Evolutionary conservation across 371 early-diverging fungal species (phyloP).

Genomic region (Mucor piriformis): DNA sequence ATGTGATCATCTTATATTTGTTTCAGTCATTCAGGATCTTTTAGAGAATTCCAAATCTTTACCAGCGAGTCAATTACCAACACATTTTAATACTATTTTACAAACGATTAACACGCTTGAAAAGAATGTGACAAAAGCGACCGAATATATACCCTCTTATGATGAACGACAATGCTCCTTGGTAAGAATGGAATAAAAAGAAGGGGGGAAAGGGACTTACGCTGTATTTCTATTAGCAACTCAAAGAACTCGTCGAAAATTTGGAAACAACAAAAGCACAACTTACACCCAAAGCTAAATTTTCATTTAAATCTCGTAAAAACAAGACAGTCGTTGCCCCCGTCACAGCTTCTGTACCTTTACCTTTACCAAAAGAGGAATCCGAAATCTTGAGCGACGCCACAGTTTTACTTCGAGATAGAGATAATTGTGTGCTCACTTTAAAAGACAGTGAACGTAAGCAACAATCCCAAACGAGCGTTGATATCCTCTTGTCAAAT

Average conservation of each 20-base stretch:
- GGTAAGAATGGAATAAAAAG: slow-evolving; percentile 23
- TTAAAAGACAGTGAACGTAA: background rate
- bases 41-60: slow-evolving; percentile 25
- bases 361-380: background rate
- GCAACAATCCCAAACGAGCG: background rate
- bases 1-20: background rate
- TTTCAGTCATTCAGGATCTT: slow-evolving; percentile 42
- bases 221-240: slow-evolving; percentile 38
- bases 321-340: slow-evolving; percentile 18
- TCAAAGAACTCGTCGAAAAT: slow-evolving; percentile 46
- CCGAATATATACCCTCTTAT: slow-evolving; percentile 56
- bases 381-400: slow-evolving; percentile 21
- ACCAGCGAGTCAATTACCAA: slow-evolving; percentile 30
- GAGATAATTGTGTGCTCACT: background rate
- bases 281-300: slow-evolving; percentile 62
- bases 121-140: slow-evolving; percentile 57
- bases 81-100: slow-evolving; percentile 39
- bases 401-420: slow-evolving; percentile 30
- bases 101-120: slow-evolving; percentile 55
- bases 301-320: slow-evolving; percentile 64
- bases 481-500: slow-evolving; percentile 60
- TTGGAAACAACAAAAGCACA: slow-evolving; percentile 34
- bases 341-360: slow-evolving; percentile 1
- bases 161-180: slow-evolving; percentile 59
- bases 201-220: background rate